Evolutionary conservation across 768 basidiomycete genomes (phyloP).

Genomic region (Pholiota microspora): DNA sequence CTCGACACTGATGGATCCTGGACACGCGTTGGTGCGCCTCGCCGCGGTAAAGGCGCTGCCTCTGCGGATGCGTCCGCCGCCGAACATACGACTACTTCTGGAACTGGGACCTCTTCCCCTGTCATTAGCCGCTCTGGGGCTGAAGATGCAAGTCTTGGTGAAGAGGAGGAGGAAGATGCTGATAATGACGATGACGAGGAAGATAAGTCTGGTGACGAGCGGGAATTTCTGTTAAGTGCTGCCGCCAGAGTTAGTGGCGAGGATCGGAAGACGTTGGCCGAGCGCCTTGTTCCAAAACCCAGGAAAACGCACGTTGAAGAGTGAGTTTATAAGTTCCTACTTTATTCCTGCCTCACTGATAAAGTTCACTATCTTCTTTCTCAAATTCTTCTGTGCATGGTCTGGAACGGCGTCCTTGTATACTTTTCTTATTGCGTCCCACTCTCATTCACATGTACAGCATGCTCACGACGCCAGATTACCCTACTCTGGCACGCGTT

Average conservation of each 20-base stretch:
- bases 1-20: slow-evolving; percentile 61
- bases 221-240: slow-evolving; percentile 21
- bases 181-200: slow-evolving; percentile 5
- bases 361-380: slow-evolving; percentile 1
- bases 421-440: too few relatives aligned
- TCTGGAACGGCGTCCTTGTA: too few relatives aligned
- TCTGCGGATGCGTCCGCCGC: slow-evolving; percentile 33
- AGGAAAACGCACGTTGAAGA: slow-evolving; percentile 68
- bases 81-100: slow-evolving; percentile 49
- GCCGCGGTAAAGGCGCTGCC: slow-evolving; percentile 20
- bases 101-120: slow-evolving; percentile 34
- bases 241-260: slow-evolving; percentile 25
- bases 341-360: slow-evolving; percentile 3
- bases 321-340: slow-evolving; percentile 26
- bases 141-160: slow-evolving; percentile 5
- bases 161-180: slow-evolving; percentile 18
- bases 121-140: slow-evolving; percentile 28
- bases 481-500: slow-evolving; percentile 57
- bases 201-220: not conserved
- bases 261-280: slow-evolving; percentile 49
- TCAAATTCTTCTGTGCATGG: too few relatives aligned
- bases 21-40: slow-evolving; percentile 66
- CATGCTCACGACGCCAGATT: slow-evolving; percentile 61
- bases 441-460: slow-evolving; percentile 37
- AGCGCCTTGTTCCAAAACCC: slow-evolving; percentile 63